Conservation (phyloP, 805 yeast genomes). For the Suhomyces sp. region DNA sequence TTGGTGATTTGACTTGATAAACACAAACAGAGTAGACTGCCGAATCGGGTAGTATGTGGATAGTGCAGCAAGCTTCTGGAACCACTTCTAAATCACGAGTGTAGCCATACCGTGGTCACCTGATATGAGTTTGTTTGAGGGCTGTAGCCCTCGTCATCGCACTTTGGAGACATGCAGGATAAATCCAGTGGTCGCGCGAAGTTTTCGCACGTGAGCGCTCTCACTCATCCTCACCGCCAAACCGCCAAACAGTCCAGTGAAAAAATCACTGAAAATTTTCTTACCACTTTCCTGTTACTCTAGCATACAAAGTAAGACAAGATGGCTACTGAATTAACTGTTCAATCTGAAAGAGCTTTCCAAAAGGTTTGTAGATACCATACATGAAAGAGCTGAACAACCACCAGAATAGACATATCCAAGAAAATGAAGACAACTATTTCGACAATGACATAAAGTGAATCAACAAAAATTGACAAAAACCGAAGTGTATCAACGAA, state of each 20-base stretch:
- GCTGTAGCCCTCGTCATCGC: constrained; percentile 5
- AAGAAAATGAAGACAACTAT: background rate
- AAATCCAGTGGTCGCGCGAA: background rate
- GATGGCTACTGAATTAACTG: constrained; percentile 99
- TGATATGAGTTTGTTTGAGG: background rate
- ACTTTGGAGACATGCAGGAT: background rate
- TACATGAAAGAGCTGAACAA: background rate
- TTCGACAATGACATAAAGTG: background rate
- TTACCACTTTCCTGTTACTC: constrained; percentile 9
- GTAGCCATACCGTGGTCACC: background rate
- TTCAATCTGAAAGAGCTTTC: constrained; percentile 99
- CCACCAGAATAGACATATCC: background rate
- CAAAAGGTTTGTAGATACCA: constrained; percentile 79
- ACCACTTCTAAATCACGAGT: background rate
- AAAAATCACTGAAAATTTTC: constrained; percentile 10
- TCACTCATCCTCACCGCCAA: background rate
- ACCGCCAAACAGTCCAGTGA: constrained; percentile 2
- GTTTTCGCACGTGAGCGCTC: background rate
- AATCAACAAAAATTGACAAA: background rate
- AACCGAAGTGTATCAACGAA: background rate
- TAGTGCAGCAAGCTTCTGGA: background rate
- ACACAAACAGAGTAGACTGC: constrained; percentile 6
- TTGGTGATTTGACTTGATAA: background rate
- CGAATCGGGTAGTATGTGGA: constrained; percentile 2
- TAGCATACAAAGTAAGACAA: constrained; percentile 25